Evolutionary conservation across 1,284 basidiomycete genomes (phyloP), one percentile per base, ranked within the genome.

Genomic region (Dichomitus squalens): DNA sequence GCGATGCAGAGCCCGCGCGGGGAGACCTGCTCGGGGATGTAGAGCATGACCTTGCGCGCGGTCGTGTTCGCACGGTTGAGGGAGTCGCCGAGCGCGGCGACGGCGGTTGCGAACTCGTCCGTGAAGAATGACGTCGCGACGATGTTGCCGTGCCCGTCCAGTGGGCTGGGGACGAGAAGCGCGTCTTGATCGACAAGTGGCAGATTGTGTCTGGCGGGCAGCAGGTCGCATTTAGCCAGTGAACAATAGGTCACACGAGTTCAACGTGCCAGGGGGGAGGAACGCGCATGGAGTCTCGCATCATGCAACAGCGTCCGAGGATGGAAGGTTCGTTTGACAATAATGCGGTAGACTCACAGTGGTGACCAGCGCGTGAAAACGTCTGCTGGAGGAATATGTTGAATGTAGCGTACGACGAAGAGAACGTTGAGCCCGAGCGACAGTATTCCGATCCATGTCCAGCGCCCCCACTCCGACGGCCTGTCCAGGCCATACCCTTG

Each of bases 31-130:
- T 70, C 72, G 2, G 73, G 73, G 58, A 79, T 67, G 66, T 80
- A 78, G 20, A 75, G 60, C 35, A 80, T 68, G 43, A 79, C 57
- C 25, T 64, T 66, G 16, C 72, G 68, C 3, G 75, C 69, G 33
- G 69, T 71, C 27, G 70, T 71, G 58, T 79, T 75, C 4, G 69
- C 70, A 29, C 64, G 65, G 39, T 62, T 66, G 11, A 78, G 58
- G 1, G 79, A 79, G 60, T 79, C 72, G 4, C 76, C 79, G 12
- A 81, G 72, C 8, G 76, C 75, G 1, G 76, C 74, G n/a, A 76
- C 71, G 3, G 75, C 75, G 34, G 76, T 69, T 11, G 75, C 72
- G 59, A 72, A 80, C 6, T 71, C 65, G 62, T 81, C 75, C 21
- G 74, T 75, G 64, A 78, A 79, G 18, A 81, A 70, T 6, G 76